Percentiles rank a stretch among this genome's conserved stretches.
Evolutionary conservation across 2,329 filamentous ascomycete species (phyloP).

Genomic region (Fusarium poae): DNA sequence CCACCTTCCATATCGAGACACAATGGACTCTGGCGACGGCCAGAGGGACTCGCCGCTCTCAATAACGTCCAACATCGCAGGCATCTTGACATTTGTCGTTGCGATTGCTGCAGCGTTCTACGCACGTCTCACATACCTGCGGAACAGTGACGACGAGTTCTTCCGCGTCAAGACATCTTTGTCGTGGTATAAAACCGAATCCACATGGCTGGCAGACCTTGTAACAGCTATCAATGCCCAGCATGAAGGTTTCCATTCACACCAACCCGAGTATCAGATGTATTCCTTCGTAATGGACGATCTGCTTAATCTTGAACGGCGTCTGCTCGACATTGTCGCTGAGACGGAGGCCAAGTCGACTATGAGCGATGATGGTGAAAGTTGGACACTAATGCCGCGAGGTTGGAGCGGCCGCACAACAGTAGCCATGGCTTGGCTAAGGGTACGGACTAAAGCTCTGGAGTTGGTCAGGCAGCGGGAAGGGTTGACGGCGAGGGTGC

Average conservation of each 20-base stretch:
- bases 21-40: constrained; percentile 43
- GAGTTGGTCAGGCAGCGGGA: constrained; percentile 62
- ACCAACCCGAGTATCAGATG: constrained; percentile 60
- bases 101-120: constrained; percentile 60
- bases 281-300: constrained; percentile 63
- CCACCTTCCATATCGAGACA: background rate
- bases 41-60: constrained; percentile 60
- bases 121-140: constrained; percentile 60
- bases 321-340: constrained; percentile 60
- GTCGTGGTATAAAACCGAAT: constrained; percentile 64
- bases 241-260: constrained; percentile 41
- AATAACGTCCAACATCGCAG: constrained; percentile 58
- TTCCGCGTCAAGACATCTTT: constrained; percentile 62
- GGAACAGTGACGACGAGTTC: constrained; percentile 62
- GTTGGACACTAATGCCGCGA: constrained; percentile 56
- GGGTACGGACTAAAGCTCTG: constrained; percentile 59
- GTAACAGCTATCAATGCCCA: constrained; percentile 51
- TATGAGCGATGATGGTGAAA: constrained; percentile 38
- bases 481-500: constrained; percentile 59
- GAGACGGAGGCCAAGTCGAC: constrained; percentile 56
- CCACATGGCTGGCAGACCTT: constrained; percentile 60
- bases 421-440: constrained; percentile 61
- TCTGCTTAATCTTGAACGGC: constrained; percentile 58
- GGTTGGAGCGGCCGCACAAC: constrained; percentile 55
- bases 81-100: constrained; percentile 63